A percentile compares a stretch with the other conserved stretches of the same genome.
Evolutionary conservation across 140 eudicot genomes (phyloP).

Genomic region (Oenanthe javanica): DNA sequence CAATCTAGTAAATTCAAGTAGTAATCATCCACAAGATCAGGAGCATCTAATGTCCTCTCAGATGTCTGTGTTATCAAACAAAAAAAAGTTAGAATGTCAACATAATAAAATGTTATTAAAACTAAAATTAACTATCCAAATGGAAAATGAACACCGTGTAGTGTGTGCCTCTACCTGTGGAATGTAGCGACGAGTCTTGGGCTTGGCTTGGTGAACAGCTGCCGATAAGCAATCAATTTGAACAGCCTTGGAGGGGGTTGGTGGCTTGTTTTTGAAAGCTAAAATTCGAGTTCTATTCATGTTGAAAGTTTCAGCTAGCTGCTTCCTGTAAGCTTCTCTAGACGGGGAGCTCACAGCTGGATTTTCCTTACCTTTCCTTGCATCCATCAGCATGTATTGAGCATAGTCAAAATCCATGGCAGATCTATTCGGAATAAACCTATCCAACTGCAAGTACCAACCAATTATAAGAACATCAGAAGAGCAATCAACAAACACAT

Average conservation of each 20-base stretch:
- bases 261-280: constrained; percentile 97
- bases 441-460: constrained; percentile 63
- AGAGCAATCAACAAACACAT: neutral
- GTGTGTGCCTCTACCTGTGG: constrained; percentile 61
- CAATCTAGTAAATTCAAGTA: constrained; percentile 83
- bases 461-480: neutral
- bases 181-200: constrained; percentile 70
- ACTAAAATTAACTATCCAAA: neutral
- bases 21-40: constrained; percentile 79
- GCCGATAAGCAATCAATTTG: constrained; percentile 32
- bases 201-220: constrained; percentile 49
- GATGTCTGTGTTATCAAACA: constrained; percentile 47
- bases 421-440: constrained; percentile 89
- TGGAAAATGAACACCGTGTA: neutral
- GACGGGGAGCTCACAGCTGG: constrained; percentile 60
- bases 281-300: constrained; percentile 79
- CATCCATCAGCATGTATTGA: constrained; percentile 73
- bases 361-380: constrained; percentile 75
- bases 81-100: neutral
- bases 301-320: constrained; percentile 64
- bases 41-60: constrained; percentile 90
- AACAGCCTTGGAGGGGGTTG: constrained; percentile 49
- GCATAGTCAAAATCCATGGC: constrained; percentile 96
- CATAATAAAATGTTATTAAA: neutral
- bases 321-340: constrained; percentile 87